These are phyloP conservation scores for Blastomyces silverae DNA, from an alignment of 2,329 filamentous ascomycete genomes.

Conservation along the genomic window DNA sequence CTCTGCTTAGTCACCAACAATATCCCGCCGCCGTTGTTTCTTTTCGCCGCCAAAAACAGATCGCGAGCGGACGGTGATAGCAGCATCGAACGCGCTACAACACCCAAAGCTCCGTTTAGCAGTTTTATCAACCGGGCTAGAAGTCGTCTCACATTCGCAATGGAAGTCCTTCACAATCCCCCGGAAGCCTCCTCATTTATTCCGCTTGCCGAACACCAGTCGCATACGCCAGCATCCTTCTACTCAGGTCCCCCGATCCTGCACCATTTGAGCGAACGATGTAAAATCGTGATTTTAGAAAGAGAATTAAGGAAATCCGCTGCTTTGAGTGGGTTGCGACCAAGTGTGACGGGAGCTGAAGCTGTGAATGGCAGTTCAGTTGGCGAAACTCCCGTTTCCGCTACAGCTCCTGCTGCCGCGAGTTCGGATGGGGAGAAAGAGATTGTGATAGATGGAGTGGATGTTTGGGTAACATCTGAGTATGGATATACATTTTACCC, in stretches of 20 bases:
- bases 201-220: constrained; percentile 42
- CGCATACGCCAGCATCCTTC: constrained; percentile 44
- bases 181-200: constrained; percentile 39
- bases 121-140: not conserved
- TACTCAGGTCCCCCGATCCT: constrained; percentile 43
- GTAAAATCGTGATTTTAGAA: constrained; percentile 41
- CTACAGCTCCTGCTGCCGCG: constrained; percentile 16
- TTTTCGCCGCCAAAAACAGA: no score
- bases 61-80: no score
- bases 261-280: constrained; percentile 42
- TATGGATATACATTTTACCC: constrained; percentile 26
- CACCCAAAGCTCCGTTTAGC: not conserved
- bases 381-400: constrained; percentile 4
- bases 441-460: constrained; percentile 36
- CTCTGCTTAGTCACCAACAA: not conserved
- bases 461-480: constrained; percentile 47
- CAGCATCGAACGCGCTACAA: not conserved
- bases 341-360: constrained; percentile 20
- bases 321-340: constrained; percentile 30
- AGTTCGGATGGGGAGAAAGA: constrained; percentile 27
- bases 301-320: constrained; percentile 35
- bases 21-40: not conserved
- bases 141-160: constrained; percentile 20
- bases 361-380: constrained; percentile 16
- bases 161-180: constrained; percentile 39